Evolutionary conservation across 768 basidiomycete genomes (phyloP).

Genomic region (Boletus reticulatus): DNA sequence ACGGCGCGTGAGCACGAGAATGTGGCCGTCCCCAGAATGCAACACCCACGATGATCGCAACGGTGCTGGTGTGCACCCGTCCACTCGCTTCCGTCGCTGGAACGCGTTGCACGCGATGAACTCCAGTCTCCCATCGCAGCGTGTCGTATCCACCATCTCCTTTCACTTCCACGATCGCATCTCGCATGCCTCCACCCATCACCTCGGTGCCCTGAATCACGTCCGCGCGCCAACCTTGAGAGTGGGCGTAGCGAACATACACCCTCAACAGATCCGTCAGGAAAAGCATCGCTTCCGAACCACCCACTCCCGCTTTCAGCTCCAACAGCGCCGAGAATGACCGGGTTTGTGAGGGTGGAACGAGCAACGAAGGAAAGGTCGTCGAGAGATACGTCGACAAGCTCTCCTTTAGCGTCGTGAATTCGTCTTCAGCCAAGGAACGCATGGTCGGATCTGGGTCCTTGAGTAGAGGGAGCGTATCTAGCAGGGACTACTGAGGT

Average conservation of each 20-base stretch:
- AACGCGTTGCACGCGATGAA: conserved; percentile 93
- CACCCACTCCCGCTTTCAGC: conserved; percentile 90
- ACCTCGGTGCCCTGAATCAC: conserved; percentile 58
- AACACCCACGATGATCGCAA: conserved; percentile 72
- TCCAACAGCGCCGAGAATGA: conserved; percentile 81
- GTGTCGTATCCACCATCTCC: conserved; percentile 77
- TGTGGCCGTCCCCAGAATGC: neutral
- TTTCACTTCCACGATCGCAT: conserved; percentile 77
- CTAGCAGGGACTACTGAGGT: conserved; percentile 60
- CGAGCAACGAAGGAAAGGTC: conserved; percentile 68
- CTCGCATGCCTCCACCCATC: conserved; percentile 67
- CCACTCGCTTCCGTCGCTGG: conserved; percentile 89
- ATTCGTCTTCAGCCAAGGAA: conserved; percentile 68
- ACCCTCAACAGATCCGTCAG: conserved; percentile 74
- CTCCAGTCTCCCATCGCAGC: conserved; percentile 89
- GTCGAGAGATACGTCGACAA: conserved; percentile 27
- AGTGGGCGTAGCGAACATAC: conserved; percentile 66
- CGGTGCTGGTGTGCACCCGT: conserved; percentile 89
- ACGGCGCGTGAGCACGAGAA: neutral
- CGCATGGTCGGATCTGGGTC: conserved; percentile 81
- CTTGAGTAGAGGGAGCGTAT: conserved; percentile 56
- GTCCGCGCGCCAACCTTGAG: conserved; percentile 58
- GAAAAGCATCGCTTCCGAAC: conserved; percentile 85
- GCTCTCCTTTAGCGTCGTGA: conserved; percentile 40
- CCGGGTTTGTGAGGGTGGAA: conserved; percentile 66